Conservation (phyloP, 2,329 filamentous ascomycete species). For the Annulohypoxylon truncatum region DNA sequence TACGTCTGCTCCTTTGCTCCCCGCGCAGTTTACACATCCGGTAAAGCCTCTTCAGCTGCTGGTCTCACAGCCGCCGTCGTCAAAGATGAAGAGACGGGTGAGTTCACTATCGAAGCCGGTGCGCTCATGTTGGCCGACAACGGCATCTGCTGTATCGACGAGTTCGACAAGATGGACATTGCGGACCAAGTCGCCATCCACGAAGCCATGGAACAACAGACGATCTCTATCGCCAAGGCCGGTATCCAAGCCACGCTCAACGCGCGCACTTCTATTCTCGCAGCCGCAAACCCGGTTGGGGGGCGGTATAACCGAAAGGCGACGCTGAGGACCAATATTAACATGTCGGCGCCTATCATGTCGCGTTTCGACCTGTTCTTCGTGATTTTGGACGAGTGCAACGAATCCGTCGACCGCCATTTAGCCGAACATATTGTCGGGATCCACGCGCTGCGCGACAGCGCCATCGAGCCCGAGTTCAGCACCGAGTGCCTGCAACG, state of each 20-base stretch:
- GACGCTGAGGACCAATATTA: conserved; percentile 93
- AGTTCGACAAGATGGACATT: conserved; percentile 99
- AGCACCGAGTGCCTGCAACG: conserved; percentile 96
- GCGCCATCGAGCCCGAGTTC: conserved; percentile 91
- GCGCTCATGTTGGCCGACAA: conserved; percentile 98
- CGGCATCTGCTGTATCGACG: conserved; percentile 97
- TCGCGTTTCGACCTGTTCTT: conserved; percentile 99
- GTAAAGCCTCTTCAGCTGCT: conserved; percentile 95
- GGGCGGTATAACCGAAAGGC: conserved; percentile 98
- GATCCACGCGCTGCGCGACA: conserved; percentile 92
- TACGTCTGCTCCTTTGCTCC: conserved; percentile 98
- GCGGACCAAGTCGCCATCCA: conserved; percentile 97
- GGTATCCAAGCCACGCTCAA: conserved; percentile 98
- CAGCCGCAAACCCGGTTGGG: conserved; percentile 94
- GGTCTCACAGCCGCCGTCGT: conserved; percentile 97
- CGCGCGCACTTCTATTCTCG: conserved; percentile 92
- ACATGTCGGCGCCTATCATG: conserved; percentile 99
- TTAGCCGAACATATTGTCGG: conserved; percentile 94
- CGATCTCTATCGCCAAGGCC: conserved; percentile 97
- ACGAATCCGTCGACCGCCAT: conserved; percentile 89
- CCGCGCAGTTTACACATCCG: conserved; percentile 95
- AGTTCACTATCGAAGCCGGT: conserved; percentile 98
- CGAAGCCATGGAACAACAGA: conserved; percentile 99
- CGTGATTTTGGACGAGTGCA: conserved; percentile 95
- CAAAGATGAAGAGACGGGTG: conserved; percentile 97